Base-by-base conservation (phyloP, 768 basidiomycete species). In the Serendipita vermifera region DNA sequence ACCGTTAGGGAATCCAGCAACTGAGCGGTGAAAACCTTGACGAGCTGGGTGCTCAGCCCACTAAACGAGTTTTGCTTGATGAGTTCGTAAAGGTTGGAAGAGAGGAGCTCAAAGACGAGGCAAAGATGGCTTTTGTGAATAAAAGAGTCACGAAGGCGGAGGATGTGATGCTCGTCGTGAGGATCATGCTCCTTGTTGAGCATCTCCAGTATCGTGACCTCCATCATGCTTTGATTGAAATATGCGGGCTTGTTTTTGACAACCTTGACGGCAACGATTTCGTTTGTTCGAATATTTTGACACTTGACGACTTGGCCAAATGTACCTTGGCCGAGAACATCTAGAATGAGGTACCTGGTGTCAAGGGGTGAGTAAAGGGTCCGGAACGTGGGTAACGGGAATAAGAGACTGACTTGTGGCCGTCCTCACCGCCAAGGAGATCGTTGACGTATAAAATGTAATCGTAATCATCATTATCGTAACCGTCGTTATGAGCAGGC, bases 11-110 rank as follows among this genome's bases (percentile, higher is more conserved):
- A 83, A 65, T 99, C 94, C 57, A 99, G 73, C 27, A 99, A 71
- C 69, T 99, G 96, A 0, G 88, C 87, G 61, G 94, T 98, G 67
- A 99, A 99, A 40, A 99, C 96, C 66, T 98, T 94, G 66, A 99
- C 96, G 48, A 99, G 83, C 66, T 93, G 89, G 3, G 92, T 94
- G 69, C 86, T 89, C 40, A 99, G 73, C 2, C 96, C 96, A 69
- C 96, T 88, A 77, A 98, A 99, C 67, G 93, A 90, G 70, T 99
- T 99, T 72, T 99, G 96, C 74, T 99, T 99, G 80, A 99, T 98
- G 66, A 99, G 79, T 69, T 99, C 96, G 73, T 98, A 99, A 57
- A 99, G 76, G 65, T 99, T 99, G 31, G 91, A 96, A 5, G 91
- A 93, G 7, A 99, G 78, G 46, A 97, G 78, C 69, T 99, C 94